phyloP scores from a whole-genome alignment of 192 early-diverging fungal genomes.

The Coemansia sp. region DNA sequence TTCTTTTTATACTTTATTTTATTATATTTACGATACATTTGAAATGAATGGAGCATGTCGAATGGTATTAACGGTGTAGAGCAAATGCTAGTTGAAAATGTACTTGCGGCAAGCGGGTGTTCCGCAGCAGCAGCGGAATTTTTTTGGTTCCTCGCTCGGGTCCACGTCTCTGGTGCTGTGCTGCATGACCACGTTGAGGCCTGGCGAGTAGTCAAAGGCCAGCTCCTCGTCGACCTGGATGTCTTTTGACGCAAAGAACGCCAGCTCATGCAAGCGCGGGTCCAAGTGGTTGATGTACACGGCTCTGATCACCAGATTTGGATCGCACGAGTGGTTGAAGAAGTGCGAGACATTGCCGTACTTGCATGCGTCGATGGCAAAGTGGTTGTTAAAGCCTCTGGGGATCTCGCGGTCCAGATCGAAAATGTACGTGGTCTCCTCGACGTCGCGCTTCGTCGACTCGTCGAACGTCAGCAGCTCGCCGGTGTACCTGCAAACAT shows the following conservation, averaged over 20 bases:
- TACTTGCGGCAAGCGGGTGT: neutral
- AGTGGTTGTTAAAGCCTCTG: slow-evolving; percentile 82
- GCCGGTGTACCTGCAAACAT: slow-evolving; percentile 95
- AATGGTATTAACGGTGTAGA: neutral
- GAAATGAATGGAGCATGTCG: too few species aligned
- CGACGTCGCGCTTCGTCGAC: slow-evolving; percentile 61
- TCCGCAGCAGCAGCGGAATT: slow-evolving; percentile 33
- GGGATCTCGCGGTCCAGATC: slow-evolving; percentile 75
- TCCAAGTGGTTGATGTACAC: slow-evolving; percentile 77
- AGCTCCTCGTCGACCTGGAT: slow-evolving; percentile 77
- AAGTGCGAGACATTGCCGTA: slow-evolving; percentile 94
- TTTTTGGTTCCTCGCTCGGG: neutral
- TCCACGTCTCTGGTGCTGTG: neutral
- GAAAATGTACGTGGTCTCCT: slow-evolving; percentile 55
- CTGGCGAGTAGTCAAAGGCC: slow-evolving; percentile 90
- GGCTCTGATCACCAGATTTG: slow-evolving; percentile 67
- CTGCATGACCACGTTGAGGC: slow-evolving; percentile 39
- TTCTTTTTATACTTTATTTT: neutral
- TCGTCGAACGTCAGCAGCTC: slow-evolving; percentile 82
- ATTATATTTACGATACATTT: too few species aligned
- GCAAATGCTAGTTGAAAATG: neutral
- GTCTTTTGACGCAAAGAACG: slow-evolving; percentile 82
- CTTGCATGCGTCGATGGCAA: slow-evolving; percentile 87
- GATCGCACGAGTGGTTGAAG: slow-evolving; percentile 96
- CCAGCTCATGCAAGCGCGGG: slow-evolving; percentile 73